Base-by-base conservation (phyloP, 2,329 filamentous ascomycete species). In the Penicillium paneum region DNA sequence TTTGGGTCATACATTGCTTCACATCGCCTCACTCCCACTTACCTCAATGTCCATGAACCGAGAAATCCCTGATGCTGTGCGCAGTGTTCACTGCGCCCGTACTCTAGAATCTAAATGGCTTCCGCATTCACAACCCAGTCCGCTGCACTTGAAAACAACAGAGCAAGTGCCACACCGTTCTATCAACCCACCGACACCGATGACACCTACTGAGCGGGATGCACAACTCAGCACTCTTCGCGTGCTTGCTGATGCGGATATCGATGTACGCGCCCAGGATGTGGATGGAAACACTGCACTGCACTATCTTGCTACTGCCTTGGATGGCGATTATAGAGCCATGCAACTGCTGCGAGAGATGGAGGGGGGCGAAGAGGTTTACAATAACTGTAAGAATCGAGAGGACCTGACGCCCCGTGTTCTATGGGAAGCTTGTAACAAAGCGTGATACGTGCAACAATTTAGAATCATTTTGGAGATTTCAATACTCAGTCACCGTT, bases 231-330 rank as follows among this genome's bases (percentile, higher is more conserved):
- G 24, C 24, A 47, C 34, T 8, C 24, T 47, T 19, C 32, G 24
- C 2, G 13, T 47, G 53, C 64, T 47, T 29, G 32, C n/a, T 2
- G 21, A 29, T 13, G 44, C 24, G 34, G 41, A 45, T 1, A 8
- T 54, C 21, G 49, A 60, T 49, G 42, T 56, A 15, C 31, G 46
- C 7, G 56, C 50, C 21, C 24, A 55, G 40, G 58, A 60, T 42
- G 43, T 55, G 2, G 56, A 59, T 46, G 50, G 56, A 24, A 59
- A 59, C 21, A 61, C 56, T 13, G 53, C 58, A 13, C 44, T 61
- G 19, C 58, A 59, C 24, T 61, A 61, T 34, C 45, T 61, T 15
- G 54, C 56, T 21, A 38, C 32, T 2, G 50, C 56, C 1, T 53
- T 57, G 48, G 49, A 55, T 44, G 40, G 50, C 2, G 45, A 42